A percentile compares a stretch with the other conserved stretches of the same genome.
Evolutionary conservation across 495 filamentous ascomycete genomes (phyloP).

Genomic region (Penicillium pulvis): DNA sequence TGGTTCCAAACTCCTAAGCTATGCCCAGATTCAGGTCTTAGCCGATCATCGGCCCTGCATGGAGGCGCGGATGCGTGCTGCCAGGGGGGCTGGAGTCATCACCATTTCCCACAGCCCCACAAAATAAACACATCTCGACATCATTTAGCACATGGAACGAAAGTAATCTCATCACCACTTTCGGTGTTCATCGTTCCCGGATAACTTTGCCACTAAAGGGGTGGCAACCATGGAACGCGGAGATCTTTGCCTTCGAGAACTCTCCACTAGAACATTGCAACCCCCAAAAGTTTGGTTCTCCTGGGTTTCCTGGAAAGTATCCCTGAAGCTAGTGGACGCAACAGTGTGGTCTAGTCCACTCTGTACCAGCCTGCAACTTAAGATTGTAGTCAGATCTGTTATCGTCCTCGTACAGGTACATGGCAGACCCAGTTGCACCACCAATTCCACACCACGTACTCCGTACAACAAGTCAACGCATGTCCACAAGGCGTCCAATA

Average conservation of each 20-base stretch:
- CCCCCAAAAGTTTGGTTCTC: neutral
- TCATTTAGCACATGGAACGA: constrained; percentile 8
- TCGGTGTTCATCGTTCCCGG: constrained; percentile 3
- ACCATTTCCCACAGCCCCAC: constrained; percentile 9
- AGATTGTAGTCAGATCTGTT: constrained; percentile 3
- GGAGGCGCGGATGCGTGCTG: constrained; percentile 17
- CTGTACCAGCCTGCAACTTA: neutral
- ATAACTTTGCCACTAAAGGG: constrained; percentile 15
- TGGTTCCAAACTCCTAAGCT: neutral
- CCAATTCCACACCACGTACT: constrained; percentile 1
- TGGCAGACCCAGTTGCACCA: neutral
- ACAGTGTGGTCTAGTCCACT: no score
- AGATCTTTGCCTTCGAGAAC: constrained; percentile 10
- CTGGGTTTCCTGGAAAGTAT: neutral
- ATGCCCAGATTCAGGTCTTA: constrained; percentile 1
- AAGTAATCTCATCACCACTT: constrained; percentile 12
- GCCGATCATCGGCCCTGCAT: constrained; percentile 9
- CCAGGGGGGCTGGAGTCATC: constrained; percentile 6
- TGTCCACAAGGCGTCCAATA: constrained; percentile 1
- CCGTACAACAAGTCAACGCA: constrained; percentile 2
- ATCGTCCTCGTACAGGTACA: constrained; percentile 7
- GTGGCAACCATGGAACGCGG: constrained; percentile 9
- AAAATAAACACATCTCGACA: constrained; percentile 21
- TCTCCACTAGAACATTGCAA: neutral
- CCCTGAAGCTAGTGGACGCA: neutral